Conservation (phyloP, 768 basidiomycete genomes). For the Trametes punicea region DNA sequence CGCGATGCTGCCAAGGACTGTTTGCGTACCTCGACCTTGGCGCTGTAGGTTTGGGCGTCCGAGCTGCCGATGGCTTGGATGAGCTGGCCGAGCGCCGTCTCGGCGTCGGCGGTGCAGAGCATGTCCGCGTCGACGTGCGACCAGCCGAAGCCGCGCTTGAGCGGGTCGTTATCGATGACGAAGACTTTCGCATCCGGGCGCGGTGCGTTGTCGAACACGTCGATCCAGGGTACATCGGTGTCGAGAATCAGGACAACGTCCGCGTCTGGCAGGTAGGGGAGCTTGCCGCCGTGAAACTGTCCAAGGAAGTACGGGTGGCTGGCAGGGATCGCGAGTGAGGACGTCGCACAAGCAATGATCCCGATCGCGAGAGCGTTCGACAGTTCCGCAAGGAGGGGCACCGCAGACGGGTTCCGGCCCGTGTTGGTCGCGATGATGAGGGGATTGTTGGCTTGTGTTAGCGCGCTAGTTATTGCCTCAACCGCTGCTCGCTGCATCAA, state of each 20-base stretch:
- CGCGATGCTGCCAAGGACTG: slow-evolving; percentile 5
- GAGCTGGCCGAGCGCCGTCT: slow-evolving; percentile 49
- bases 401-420: slow-evolving; percentile 51
- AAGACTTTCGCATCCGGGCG: slow-evolving; percentile 46
- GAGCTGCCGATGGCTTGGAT: slow-evolving; percentile 30
- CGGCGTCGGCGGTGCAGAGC: slow-evolving; percentile 55
- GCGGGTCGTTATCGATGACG: slow-evolving; percentile 59
- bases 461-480: slow-evolving; percentile 43
- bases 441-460: slow-evolving; percentile 49
- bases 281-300: slow-evolving; percentile 46
- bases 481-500: slow-evolving; percentile 23
- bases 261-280: slow-evolving; percentile 45
- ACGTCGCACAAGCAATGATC: slow-evolving; percentile 49
- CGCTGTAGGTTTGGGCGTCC: not conserved
- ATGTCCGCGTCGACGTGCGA: slow-evolving; percentile 55
- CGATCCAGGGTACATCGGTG: slow-evolving; percentile 64
- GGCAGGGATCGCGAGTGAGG: slow-evolving; percentile 50
- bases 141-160: slow-evolving; percentile 49
- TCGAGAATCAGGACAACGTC: slow-evolving; percentile 69
- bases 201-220: slow-evolving; percentile 43
- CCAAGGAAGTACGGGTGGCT: slow-evolving; percentile 56
- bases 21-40: slow-evolving; percentile 1
- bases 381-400: slow-evolving; percentile 44
- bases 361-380: slow-evolving; percentile 54
- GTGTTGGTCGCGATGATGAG: slow-evolving; percentile 64